Evolutionary conservation across 179 eudicot genomes (phyloP).

Genomic region (Amaranthus tricolor): DNA sequence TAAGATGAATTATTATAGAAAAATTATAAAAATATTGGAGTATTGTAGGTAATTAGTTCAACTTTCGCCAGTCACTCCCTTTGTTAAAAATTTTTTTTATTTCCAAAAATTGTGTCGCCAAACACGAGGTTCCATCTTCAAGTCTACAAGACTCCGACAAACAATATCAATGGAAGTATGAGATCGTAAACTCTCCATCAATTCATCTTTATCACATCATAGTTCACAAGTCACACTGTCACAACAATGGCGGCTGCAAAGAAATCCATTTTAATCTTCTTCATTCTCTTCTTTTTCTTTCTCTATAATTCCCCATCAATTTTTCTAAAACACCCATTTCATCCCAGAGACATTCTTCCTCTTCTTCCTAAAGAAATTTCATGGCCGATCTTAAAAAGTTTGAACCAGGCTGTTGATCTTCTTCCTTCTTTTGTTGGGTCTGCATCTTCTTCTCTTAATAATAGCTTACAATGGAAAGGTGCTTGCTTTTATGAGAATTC

Average conservation of each 20-base stretch:
- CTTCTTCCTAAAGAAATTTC: constrained; percentile 63
- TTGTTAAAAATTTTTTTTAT: no score
- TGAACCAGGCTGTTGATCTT: constrained; percentile 62
- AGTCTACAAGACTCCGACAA: no score
- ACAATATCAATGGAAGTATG: background rate
- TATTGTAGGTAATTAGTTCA: no score
- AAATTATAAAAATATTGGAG: no score
- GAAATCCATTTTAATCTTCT: constrained; percentile 8
- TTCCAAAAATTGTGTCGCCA: no score
- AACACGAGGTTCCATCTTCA: no score
- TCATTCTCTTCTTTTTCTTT: constrained; percentile 4
- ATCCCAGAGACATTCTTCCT: constrained; percentile 61
- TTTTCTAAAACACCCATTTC: constrained; percentile 50
- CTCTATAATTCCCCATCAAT: background rate
- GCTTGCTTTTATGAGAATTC: constrained; percentile 78
- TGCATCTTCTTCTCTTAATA: constrained; percentile 38
- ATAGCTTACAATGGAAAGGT: constrained; percentile 70
- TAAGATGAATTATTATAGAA: no score
- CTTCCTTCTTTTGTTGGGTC: constrained; percentile 87
- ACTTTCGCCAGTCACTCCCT: no score
- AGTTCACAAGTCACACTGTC: no score
- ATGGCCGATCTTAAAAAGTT: constrained; percentile 59
- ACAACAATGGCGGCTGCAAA: constrained; percentile 17
- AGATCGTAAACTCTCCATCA: background rate
- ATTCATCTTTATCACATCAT: background rate